Percentiles rank a stretch among this genome's conserved stretches.
These are phyloP conservation scores for Exophiala oligosperma DNA, from an alignment of 2,329 filamentous ascomycete genomes.

Conservation along the genomic window DNA sequence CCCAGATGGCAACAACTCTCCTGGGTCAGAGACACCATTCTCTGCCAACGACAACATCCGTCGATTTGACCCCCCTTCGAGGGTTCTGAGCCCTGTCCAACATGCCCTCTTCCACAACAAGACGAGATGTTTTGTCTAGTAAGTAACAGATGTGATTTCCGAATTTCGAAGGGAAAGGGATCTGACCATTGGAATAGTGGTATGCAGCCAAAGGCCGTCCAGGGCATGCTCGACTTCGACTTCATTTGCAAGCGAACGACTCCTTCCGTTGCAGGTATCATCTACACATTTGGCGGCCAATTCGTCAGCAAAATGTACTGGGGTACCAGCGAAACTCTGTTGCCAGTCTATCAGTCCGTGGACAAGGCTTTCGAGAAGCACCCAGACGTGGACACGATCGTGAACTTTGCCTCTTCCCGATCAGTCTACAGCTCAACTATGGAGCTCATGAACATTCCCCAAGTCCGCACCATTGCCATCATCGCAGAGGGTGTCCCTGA, in stretches of 20 bases:
- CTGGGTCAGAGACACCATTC: conserved; percentile 33
- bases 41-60: conserved; percentile 99
- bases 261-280: conserved; percentile 96
- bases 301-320: conserved; percentile 99
- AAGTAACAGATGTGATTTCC: conserved; percentile 60
- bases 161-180: background rate
- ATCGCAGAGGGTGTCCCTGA: conserved; percentile 99
- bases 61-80: conserved; percentile 89
- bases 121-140: conserved; percentile 99
- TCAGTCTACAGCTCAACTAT: conserved; percentile 98
- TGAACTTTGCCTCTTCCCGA: conserved; percentile 99
- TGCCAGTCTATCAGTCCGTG: conserved; percentile 95
- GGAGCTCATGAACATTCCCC: conserved; percentile 95
- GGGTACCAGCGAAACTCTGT: conserved; percentile 98
- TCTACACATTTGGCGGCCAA: conserved; percentile 99
- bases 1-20: conserved; percentile 40
- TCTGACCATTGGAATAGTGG: conserved; percentile 56
- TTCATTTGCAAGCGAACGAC: conserved; percentile 99
- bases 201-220: conserved; percentile 90
- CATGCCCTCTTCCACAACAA: conserved; percentile 98
- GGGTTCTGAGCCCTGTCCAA: conserved; percentile 83
- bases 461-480: conserved; percentile 98
- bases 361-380: conserved; percentile 95
- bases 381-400: conserved; percentile 92
- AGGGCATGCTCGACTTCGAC: conserved; percentile 98